Evolutionary conservation across 2,329 filamentous ascomycete genomes (phyloP).

Genomic region (Geoglossum cookeanum): DNA sequence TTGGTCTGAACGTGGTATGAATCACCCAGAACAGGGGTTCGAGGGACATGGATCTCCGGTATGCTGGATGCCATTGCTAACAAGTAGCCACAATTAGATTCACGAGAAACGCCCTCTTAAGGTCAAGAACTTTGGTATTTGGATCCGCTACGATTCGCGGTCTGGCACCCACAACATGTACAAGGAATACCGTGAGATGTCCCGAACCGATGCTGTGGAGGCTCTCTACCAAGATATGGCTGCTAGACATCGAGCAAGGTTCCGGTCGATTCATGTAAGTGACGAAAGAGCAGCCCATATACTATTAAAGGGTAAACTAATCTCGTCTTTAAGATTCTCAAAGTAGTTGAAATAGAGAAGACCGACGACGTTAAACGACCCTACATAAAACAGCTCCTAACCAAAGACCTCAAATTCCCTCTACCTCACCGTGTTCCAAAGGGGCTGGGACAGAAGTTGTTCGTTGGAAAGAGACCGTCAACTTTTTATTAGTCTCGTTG

Average conservation of each 20-base stretch:
- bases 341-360: conserved; percentile 95
- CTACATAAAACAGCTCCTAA: conserved; percentile 97
- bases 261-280: conserved; percentile 96
- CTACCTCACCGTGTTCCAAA: conserved; percentile 90
- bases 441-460: conserved; percentile 71
- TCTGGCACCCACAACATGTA: conserved; percentile 99
- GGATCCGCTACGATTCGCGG: conserved; percentile 99
- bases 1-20: conserved; percentile 79
- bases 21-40: not conserved
- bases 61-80: not conserved
- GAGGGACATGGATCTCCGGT: not conserved
- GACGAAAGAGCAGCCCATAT: not conserved
- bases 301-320: not conserved
- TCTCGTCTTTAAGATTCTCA: conserved; percentile 54
- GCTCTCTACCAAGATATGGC: conserved; percentile 99
- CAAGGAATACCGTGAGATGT: conserved; percentile 99
- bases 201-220: conserved; percentile 85
- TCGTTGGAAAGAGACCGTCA: conserved; percentile 78
- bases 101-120: conserved; percentile 97
- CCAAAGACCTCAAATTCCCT: conserved; percentile 94
- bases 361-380: conserved; percentile 85
- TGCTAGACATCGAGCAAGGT: conserved; percentile 91
- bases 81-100: conserved; percentile 43
- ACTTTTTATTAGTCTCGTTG: conserved; percentile 67
- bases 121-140: conserved; percentile 99